These are phyloP conservation scores for Cyberlindnera mrakii DNA, from an alignment of 805 yeast species.

Conservation along the genomic window DNA sequence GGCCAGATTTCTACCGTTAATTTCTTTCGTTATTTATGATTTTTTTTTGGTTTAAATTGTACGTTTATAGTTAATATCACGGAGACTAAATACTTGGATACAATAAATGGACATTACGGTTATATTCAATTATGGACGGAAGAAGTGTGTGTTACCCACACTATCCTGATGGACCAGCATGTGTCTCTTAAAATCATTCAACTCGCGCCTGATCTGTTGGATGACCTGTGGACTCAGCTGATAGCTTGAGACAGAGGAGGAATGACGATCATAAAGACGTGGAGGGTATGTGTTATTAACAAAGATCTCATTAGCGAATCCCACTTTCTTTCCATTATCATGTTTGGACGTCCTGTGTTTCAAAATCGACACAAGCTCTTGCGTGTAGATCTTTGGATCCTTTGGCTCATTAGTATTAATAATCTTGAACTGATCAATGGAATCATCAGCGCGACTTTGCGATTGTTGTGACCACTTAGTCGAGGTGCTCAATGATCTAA, in stretches of 20 bases:
- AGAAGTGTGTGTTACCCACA: slow-evolving; percentile 58
- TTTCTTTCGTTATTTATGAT: not conserved
- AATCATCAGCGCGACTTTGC: slow-evolving; percentile 7
- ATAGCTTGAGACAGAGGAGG: slow-evolving; percentile 32
- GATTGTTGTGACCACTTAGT: slow-evolving; percentile 12
- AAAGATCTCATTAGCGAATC: slow-evolving; percentile 40
- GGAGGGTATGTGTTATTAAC: slow-evolving; percentile 50
- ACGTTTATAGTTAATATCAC: not conserved
- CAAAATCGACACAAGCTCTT: not conserved
- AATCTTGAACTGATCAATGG: slow-evolving; percentile 10
- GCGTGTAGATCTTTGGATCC: not conserved
- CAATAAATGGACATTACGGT: not conserved
- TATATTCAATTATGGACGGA: slow-evolving; percentile 29
- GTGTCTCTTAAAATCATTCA: slow-evolving; percentile 59
- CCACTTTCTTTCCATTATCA: slow-evolving; percentile 25
- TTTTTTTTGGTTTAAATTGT: not conserved
- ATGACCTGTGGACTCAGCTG: slow-evolving; percentile 44
- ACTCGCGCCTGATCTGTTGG: slow-evolving; percentile 53
- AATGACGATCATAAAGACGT: slow-evolving; percentile 47
- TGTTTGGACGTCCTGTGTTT: not conserved
- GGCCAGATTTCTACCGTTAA: slow-evolving; percentile 92
- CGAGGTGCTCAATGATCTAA: slow-evolving; percentile 24
- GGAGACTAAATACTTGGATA: not conserved
- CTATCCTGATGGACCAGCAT: slow-evolving; percentile 67
- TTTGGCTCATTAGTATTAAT: slow-evolving; percentile 11